phyloP scores from a whole-genome alignment of 2,329 filamentous ascomycete genomes.

The Cercospora berteroae region DNA sequence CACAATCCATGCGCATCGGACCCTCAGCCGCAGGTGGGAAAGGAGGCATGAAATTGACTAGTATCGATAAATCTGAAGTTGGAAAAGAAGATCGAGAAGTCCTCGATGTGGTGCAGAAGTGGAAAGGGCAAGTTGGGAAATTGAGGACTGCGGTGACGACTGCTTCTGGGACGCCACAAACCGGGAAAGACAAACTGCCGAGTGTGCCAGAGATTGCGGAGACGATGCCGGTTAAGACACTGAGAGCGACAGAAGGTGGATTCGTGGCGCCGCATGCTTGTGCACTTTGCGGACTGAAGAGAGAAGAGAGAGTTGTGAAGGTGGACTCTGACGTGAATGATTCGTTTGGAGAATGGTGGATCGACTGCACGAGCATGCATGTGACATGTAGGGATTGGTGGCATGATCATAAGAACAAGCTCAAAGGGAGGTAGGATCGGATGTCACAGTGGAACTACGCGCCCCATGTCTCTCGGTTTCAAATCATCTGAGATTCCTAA shows the following conservation, averaged over 20 bases:
- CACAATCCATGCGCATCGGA: conserved; percentile 83
- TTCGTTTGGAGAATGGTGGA: conserved; percentile 96
- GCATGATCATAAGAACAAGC: conserved; percentile 67
- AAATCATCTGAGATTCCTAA: too few relatives aligned
- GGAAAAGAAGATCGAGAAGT: conserved; percentile 81
- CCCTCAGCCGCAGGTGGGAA: conserved; percentile 67
- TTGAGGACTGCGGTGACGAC: conserved; percentile 70
- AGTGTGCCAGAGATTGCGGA: conserved; percentile 69
- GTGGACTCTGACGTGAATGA: conserved; percentile 78
- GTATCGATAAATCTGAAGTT: conserved; percentile 79
- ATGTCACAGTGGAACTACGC: background rate
- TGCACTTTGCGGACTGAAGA: conserved; percentile 80
- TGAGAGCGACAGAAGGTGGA: conserved; percentile 62
- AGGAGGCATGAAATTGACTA: conserved; percentile 86
- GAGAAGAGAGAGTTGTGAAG: conserved; percentile 76
- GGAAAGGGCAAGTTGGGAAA: conserved; percentile 72
- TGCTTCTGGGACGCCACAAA: conserved; percentile 46
- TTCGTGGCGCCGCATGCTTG: conserved; percentile 73
- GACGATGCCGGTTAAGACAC: conserved; percentile 64
- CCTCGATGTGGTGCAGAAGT: conserved; percentile 70
- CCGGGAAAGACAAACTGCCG: conserved; percentile 34
- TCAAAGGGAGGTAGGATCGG: conserved; percentile 47
- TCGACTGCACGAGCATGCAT: conserved; percentile 60
- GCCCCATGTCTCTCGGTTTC: background rate
- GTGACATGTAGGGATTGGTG: conserved; percentile 76